Evolutionary conservation across 345 rosid species (phyloP), one percentile per base, ranked within the genome.

Genomic region (Arabidopsis suecica): DNA sequence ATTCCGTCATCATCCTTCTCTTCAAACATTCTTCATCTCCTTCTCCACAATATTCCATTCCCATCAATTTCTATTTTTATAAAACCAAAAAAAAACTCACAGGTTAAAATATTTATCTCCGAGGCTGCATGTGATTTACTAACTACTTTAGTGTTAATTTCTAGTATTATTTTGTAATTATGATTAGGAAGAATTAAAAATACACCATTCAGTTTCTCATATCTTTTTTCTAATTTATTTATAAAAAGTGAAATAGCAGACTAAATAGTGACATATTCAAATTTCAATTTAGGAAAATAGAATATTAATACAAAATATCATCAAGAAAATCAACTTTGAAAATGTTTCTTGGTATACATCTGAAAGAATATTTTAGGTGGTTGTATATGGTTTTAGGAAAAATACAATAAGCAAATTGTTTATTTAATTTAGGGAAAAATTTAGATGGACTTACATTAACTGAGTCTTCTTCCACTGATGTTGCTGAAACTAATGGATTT

Each of bases 1-100:
- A 85, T 81, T 93, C 98, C 38, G 81, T 70, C 14, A 82, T 71
- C 28, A 80, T 72, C 60, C 98, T 87, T 82, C 86, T 85, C 74
- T 71, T 80, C 55, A 84, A 73, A 71, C 94, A 88, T 63, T 87
- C 98, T 75, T 81, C 91, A 56, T 86, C 91, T 45, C 69, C 83
- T 53, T 37, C 59, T 22, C 79, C 80, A 67, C 97, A 90, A 3
- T 11, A 13, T 74, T 86, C 91, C 72, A 63, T 65, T 4, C 87
- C 97, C 86, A 86, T 82, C 71, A 83, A 76, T 79, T 83, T 79
- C 90, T 72, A 23, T 62, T 42, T 47, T 42, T 51, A 23, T 9
- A 63, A 53, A 12, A 23, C 28, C 30, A 18, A 51, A 55, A 13
- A 49, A 25, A 8, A 2, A 38, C 23, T 18, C n/a, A 30, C 12